phyloP scores from a whole-genome alignment of 371 early-diverging fungal species.

The Mucor racemosus region DNA sequence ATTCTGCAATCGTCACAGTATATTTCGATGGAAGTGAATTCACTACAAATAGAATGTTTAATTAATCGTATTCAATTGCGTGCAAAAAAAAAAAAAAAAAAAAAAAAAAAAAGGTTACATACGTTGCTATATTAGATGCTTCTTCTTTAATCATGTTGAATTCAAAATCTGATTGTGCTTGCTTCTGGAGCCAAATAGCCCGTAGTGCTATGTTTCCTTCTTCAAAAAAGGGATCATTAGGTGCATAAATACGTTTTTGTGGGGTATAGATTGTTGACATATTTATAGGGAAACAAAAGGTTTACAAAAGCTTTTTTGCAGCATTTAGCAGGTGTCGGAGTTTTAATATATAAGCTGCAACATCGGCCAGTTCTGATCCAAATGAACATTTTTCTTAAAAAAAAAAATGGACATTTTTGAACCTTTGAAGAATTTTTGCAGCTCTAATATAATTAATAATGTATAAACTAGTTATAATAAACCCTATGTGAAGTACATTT shows the following conservation, averaged over 20 bases:
- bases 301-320: too few relatives aligned
- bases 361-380: too few relatives aligned
- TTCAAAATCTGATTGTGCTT: constrained; percentile 20
- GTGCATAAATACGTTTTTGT: constrained; percentile 30
- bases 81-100: not conserved
- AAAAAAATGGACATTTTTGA: too few relatives aligned
- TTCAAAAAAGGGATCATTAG: constrained; percentile 55
- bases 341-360: too few relatives aligned
- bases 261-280: constrained; percentile 45
- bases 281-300: too few relatives aligned
- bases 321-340: too few relatives aligned
- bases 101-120: constrained; percentile 4
- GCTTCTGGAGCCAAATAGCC: constrained; percentile 51
- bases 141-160: constrained; percentile 36
- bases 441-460: too few relatives aligned
- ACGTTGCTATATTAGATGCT: constrained; percentile 24
- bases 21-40: constrained; percentile 21
- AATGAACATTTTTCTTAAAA: too few relatives aligned
- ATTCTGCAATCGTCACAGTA: constrained; percentile 31
- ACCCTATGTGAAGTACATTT: too few relatives aligned
- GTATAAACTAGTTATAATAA: too few relatives aligned
- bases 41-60: not conserved
- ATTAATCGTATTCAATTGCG: not conserved
- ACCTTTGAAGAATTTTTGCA: too few relatives aligned
- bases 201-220: constrained; percentile 60